Conservation (phyloP, 2,329 filamentous ascomycete species). For the Calonectria hawksworthii region DNA sequence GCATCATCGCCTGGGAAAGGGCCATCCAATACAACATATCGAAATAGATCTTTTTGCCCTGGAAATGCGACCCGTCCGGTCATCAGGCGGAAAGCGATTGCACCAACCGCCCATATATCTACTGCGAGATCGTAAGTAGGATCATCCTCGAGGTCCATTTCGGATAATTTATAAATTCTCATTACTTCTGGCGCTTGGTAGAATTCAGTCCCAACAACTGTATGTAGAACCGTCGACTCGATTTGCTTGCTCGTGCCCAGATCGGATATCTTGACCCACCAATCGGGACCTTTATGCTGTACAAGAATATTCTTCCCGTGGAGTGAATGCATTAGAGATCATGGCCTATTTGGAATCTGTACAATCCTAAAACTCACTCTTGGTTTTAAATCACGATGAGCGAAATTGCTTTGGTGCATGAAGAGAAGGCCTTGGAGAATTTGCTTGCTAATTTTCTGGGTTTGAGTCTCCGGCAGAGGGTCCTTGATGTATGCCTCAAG, state of each 20-base stretch:
- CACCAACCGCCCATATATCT: slow-evolving; percentile 21
- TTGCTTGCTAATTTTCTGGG: background rate
- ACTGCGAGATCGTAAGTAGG: background rate
- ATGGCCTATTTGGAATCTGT: background rate
- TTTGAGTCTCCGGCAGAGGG: background rate
- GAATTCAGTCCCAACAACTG: background rate
- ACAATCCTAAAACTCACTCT: background rate
- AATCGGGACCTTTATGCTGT: background rate
- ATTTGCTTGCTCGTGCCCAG: slow-evolving; percentile 17
- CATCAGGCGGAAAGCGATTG: slow-evolving; percentile 11
- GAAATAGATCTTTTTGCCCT: background rate
- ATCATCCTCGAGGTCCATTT: background rate
- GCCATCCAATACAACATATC: background rate
- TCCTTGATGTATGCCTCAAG: background rate
- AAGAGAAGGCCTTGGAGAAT: background rate
- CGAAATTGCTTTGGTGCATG: background rate
- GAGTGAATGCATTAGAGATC: background rate
- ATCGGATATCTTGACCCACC: slow-evolving; percentile 23
- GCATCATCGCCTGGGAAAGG: background rate
- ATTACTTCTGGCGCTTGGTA: slow-evolving; percentile 15
- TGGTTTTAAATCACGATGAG: slow-evolving; percentile 6
- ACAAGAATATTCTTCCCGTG: slow-evolving; percentile 23
- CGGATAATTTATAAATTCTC: background rate
- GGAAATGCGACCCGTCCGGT: background rate
- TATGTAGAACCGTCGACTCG: background rate